These are phyloP conservation scores for Candida piceae DNA, from an alignment of 805 yeast genomes.

Conservation along the genomic window DNA sequence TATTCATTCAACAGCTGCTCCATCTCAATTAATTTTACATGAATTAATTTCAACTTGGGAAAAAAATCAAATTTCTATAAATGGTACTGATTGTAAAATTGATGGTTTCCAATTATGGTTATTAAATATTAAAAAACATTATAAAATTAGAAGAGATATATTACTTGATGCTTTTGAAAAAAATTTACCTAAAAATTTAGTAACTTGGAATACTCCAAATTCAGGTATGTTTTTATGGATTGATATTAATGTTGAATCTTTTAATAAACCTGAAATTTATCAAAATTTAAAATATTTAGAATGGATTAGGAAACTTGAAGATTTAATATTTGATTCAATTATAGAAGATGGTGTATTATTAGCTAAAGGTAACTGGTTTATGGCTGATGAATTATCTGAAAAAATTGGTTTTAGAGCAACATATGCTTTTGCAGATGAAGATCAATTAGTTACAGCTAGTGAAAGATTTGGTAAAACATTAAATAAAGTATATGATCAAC, in stretches of 20 bases:
- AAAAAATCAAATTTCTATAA: too few species aligned
- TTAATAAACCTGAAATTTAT: constrained; percentile 32
- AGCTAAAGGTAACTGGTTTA: constrained; percentile 33
- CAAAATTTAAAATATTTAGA: constrained; percentile 28
- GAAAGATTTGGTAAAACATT: constrained; percentile 25
- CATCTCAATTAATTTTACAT: constrained; percentile 56
- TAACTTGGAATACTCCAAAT: constrained; percentile 37
- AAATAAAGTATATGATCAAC: constrained; percentile 12
- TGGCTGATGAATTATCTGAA: constrained; percentile 17
- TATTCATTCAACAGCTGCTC: constrained; percentile 71
- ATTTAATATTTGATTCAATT: constrained; percentile 19
- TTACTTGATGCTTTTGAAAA: constrained; percentile 48
- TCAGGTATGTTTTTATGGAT: constrained; percentile 43
- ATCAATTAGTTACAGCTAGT: constrained; percentile 21
- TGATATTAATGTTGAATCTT: constrained; percentile 35
- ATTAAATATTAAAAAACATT: constrained; percentile 52
- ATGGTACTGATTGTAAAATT: constrained; percentile 25
- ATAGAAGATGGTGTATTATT: constrained; percentile 24
- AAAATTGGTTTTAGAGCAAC: constrained; percentile 30
- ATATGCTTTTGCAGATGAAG: constrained; percentile 26
- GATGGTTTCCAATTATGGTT: constrained; percentile 74
- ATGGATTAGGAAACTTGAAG: constrained; percentile 30
- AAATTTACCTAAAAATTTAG: constrained; percentile 41
- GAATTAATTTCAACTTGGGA: constrained; percentile 60
- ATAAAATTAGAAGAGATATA: constrained; percentile 57